Evolutionary conservation across 2,329 filamentous ascomycete genomes (phyloP).

Genomic region (Fusarium subtropicale): DNA sequence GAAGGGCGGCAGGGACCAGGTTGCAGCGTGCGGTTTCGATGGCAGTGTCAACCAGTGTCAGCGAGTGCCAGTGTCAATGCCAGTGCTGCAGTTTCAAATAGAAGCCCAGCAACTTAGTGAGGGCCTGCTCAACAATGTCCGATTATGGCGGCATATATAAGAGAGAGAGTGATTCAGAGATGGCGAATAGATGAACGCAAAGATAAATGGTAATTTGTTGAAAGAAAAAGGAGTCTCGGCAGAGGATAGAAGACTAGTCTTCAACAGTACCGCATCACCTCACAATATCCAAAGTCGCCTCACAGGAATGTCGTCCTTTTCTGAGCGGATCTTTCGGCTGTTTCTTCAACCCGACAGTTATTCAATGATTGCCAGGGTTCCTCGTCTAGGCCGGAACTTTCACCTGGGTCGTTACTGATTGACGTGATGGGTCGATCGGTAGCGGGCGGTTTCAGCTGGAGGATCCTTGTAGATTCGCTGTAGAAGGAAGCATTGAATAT

Average conservation of each 20-base stretch:
- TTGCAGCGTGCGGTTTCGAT: not conserved
- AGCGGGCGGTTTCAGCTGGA: slow-evolving; percentile 36
- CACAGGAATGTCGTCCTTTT: slow-evolving; percentile 24
- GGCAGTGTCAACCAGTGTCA: not conserved
- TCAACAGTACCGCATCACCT: slow-evolving; percentile 23
- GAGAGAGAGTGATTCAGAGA: not conserved
- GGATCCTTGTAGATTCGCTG: slow-evolving; percentile 15
- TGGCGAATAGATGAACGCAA: not conserved
- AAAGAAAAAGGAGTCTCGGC: slow-evolving; percentile 9
- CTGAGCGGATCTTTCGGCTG: slow-evolving; percentile 4
- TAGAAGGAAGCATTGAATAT: slow-evolving; percentile 3
- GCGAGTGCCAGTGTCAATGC: not conserved
- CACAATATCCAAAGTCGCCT: slow-evolving; percentile 32
- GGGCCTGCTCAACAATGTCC: not conserved
- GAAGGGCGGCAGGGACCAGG: slow-evolving; percentile 9
- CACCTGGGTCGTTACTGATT: slow-evolving; percentile 5
- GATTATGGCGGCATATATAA: slow-evolving; percentile 4
- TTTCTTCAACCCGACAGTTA: slow-evolving; percentile 28
- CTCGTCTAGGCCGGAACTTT: slow-evolving; percentile 14
- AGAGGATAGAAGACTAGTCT: not conserved
- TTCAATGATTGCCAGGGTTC: slow-evolving; percentile 23
- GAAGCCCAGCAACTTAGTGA: not conserved
- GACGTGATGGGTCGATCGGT: slow-evolving; percentile 26
- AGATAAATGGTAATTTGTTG: not conserved
- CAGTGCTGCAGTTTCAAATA: not conserved